Base-by-base conservation (phyloP, 2,329 filamentous ascomycete species). In the Diplodia intermedia region DNA sequence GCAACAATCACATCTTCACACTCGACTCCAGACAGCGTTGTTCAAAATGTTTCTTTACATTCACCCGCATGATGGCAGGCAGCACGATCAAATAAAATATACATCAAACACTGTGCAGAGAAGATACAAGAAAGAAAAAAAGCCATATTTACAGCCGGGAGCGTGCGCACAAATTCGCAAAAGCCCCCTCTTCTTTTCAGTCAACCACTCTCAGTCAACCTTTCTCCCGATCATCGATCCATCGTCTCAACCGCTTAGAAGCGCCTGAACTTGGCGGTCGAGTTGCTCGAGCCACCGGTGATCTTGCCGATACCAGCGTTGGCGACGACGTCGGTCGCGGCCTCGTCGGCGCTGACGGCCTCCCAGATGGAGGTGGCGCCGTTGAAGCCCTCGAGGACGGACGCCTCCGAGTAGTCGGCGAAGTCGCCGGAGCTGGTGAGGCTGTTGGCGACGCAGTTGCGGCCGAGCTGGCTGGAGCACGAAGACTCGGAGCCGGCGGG, bases 391-490 rank as follows among this genome's bases (percentile, higher is more conserved):
- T 56, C 53, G 26, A 65, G 67, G 8, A 40, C 67, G 6, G 12
- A 18, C 26, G 40, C 65, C 8, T 68, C 57, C 20, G 20, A 60
- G 63, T 66, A 66, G 20, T 62, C 53, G 67, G 55, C 60, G 29
- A 69, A 65, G 55, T 70, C 69, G 56, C 63, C 69, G 36, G 60
- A 62, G 29, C 40, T 40, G 67, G 60, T 68, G 15, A 70, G 38
- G n/a, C 15, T 53, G 62, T 69, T 70, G 62, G 55, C 47, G 7
- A 65, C 23, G 36, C 66, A 69, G 67, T 38, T 43, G 40, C 67
- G 61, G 36, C 36, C 38, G 55, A 67, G 66, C n/a, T n/a, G 33
- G 55, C 26, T 36, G 43, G 66, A 60, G 66, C 66, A 67, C 9
- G 31, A 43, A 31, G 15, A 20, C 49, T 54, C 62, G 18, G 62